Evolutionary conservation across 805 yeast species (phyloP).

Genomic region (Saccharomycopsis oosterbeekiorum): DNA sequence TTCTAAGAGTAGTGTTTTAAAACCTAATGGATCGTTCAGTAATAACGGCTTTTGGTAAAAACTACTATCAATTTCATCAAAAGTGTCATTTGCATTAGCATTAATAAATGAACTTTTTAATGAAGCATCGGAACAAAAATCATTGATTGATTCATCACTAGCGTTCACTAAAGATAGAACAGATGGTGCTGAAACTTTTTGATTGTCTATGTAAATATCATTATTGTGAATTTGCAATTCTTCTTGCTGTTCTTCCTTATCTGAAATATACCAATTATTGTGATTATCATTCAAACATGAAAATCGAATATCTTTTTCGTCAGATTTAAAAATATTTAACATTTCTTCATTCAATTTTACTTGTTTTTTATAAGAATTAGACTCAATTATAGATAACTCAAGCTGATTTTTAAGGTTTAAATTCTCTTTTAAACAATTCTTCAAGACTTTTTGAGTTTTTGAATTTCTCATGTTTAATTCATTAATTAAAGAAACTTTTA

Average conservation of each 20-base stretch:
- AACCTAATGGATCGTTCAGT: neutral
- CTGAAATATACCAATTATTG: neutral
- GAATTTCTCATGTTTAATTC: slow-evolving; percentile 4
- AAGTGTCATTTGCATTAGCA: neutral
- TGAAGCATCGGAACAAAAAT: neutral
- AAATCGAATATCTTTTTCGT: neutral
- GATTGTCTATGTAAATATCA: neutral
- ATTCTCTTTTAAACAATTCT: slow-evolving; percentile 7
- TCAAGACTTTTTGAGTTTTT: slow-evolving; percentile 2
- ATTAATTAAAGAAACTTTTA: neutral
- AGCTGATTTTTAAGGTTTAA: slow-evolving; percentile 7
- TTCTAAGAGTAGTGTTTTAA: neutral
- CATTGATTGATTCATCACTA: neutral
- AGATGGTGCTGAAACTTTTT: neutral
- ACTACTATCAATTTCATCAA: neutral
- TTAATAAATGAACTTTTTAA: neutral
- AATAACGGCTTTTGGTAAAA: neutral
- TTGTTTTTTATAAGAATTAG: slow-evolving; percentile 5
- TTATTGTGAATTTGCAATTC: neutral
- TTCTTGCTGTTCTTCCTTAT: neutral
- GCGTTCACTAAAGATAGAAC: slow-evolving; percentile 1
- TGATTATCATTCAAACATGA: neutral
- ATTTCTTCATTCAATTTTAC: slow-evolving; percentile 11
- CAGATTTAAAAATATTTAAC: slow-evolving; percentile 4
- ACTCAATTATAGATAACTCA: slow-evolving; percentile 5